These are phyloP conservation scores for Suhomyces guaymorum DNA, from an alignment of 1,139 yeast genomes.

Conservation along the genomic window DNA sequence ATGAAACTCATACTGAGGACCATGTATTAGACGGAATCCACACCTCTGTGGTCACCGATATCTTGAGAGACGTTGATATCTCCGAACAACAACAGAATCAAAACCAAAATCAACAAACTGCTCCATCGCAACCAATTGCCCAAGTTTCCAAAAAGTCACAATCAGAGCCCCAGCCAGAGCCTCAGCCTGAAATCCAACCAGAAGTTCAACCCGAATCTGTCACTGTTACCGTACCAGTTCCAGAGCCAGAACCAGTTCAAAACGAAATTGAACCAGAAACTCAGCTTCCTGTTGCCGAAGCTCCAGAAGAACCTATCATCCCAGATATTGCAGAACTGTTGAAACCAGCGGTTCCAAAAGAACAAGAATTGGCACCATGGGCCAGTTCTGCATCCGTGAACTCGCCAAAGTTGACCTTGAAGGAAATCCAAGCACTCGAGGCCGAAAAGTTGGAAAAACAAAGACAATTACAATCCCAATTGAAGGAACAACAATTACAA, in stretches of 20 bases:
- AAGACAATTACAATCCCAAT: conserved; percentile 35
- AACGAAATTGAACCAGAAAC: conserved; percentile 3
- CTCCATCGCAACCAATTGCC: too few species aligned
- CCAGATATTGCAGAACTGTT: conserved; percentile 15
- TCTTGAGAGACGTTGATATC: conserved; percentile 34
- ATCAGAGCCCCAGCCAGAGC: too few species aligned
- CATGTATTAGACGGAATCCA: conserved; percentile 39
- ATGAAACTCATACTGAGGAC: conserved; percentile 21
- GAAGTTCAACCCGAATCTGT: conserved; percentile 14
- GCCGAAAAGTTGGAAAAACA: conserved; percentile 51
- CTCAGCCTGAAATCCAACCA: conserved; percentile 1
- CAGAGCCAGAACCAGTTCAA: conserved; percentile 5
- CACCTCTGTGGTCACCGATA: conserved; percentile 40
- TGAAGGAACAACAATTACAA: conserved; percentile 28
- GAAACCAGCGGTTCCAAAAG: conserved; percentile 26
- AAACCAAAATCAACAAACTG: too few species aligned
- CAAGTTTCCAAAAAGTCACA: too few species aligned
- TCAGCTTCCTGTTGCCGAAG: conserved; percentile 2
- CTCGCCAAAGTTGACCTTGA: conserved; percentile 55
- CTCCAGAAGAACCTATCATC: conserved; percentile 1
- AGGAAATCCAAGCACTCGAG: conserved; percentile 71
- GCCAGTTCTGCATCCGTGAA: conserved; percentile 34
- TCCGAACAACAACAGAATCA: too few species aligned
- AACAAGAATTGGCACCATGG: conserved; percentile 56
- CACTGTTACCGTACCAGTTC: background rate